Conservation (phyloP, 495 filamentous ascomycete genomes). For the Lineolata rhizophorae region DNA sequence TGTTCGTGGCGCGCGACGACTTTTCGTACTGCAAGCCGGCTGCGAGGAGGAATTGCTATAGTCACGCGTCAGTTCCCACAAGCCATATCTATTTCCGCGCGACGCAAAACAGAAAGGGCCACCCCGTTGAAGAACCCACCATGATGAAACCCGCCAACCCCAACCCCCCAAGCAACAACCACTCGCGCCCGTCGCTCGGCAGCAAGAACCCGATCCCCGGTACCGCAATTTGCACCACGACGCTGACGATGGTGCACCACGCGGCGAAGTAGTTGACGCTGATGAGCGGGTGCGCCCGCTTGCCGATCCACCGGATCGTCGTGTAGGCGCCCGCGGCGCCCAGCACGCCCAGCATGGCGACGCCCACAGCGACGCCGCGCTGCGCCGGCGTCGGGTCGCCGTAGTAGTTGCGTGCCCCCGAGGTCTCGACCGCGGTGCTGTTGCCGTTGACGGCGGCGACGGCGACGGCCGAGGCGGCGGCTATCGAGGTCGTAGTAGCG, state of each 20-base stretch:
- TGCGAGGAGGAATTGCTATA: slow-evolving; percentile 60
- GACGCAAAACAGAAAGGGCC: background rate
- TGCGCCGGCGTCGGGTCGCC: slow-evolving; percentile 33
- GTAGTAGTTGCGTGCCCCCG: slow-evolving; percentile 8
- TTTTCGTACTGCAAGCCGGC: slow-evolving; percentile 48
- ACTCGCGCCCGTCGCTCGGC: slow-evolving; percentile 39
- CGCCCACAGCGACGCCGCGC: slow-evolving; percentile 46
- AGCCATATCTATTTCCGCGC: background rate
- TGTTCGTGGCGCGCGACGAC: slow-evolving; percentile 47
- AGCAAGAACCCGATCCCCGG: slow-evolving; percentile 33
- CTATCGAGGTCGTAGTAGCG: slow-evolving; percentile 6
- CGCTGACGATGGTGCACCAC: slow-evolving; percentile 45
- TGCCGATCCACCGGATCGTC: slow-evolving; percentile 65
- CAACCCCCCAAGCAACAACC: slow-evolving; percentile 45
- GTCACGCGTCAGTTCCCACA: slow-evolving; percentile 1
- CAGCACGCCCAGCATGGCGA: slow-evolving; percentile 61
- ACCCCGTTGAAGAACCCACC: slow-evolving; percentile 11
- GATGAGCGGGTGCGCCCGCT: slow-evolving; percentile 63
- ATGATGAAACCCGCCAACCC: slow-evolving; percentile 61
- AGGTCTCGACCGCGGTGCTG: no score
- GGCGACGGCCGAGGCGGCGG: background rate
- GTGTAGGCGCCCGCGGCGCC: slow-evolving; percentile 62
- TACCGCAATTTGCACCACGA: slow-evolving; percentile 32
- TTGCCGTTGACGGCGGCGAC: no score
- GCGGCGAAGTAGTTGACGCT: slow-evolving; percentile 70